Evolutionary conservation across 768 basidiomycete genomes (phyloP).

Genomic region (Naganishia antarctica): DNA sequence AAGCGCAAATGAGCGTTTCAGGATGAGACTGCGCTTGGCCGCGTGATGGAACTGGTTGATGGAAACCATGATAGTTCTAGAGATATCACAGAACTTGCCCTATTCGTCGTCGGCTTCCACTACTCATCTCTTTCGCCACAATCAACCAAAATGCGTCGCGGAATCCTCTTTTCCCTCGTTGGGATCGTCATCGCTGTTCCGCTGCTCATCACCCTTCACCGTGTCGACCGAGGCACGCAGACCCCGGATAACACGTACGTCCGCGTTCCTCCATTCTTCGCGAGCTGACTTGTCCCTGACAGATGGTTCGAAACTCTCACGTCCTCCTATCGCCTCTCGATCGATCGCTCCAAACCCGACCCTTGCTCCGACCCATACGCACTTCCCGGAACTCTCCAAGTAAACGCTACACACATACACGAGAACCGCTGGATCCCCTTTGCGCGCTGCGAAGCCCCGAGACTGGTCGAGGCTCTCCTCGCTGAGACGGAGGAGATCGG

Average conservation of each 20-base stretch:
- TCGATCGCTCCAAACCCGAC: not conserved
- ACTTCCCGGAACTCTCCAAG: constrained; percentile 29
- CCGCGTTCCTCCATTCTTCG: not conserved
- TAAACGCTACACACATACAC: constrained; percentile 24
- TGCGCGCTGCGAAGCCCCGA: constrained; percentile 25
- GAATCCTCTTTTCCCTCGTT: not conserved
- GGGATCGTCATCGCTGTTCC: not conserved
- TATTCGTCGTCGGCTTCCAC: not conserved
- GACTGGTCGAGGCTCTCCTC: constrained; percentile 25
- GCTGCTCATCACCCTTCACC: not conserved
- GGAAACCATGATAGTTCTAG: not conserved
- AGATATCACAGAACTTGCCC: not conserved
- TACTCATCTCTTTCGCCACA: not conserved
- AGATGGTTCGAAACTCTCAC: constrained; percentile 4
- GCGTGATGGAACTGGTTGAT: not conserved
- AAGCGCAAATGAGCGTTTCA: not conserved
- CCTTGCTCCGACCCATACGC: constrained; percentile 30
- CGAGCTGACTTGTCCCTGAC: not conserved
- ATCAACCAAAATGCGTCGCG: not conserved
- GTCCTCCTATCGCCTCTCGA: not conserved
- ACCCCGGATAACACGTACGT: not conserved
- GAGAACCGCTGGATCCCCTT: constrained; percentile 35
- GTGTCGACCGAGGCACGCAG: no score
- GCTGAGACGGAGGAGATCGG: constrained; percentile 29
- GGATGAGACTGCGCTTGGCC: not conserved